Conservation (phyloP, 805 yeast genomes). For the Candida andamanensis region DNA sequence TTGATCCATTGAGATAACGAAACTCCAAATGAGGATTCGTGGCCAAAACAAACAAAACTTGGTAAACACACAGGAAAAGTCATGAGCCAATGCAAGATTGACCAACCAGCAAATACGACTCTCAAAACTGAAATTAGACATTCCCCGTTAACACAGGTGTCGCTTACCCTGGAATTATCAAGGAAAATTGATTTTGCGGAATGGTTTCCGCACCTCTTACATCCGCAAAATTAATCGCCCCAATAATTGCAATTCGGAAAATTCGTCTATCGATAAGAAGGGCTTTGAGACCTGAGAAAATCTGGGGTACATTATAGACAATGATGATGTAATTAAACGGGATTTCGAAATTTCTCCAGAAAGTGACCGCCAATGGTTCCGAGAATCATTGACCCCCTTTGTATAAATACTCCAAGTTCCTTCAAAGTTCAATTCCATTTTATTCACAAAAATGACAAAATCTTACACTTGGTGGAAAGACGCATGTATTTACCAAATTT, state of each 20-base stretch:
- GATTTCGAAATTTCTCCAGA: not conserved
- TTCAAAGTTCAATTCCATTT: not conserved
- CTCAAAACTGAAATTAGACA: no score
- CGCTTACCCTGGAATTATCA: not conserved
- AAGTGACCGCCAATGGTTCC: not conserved
- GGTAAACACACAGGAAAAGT: no score
- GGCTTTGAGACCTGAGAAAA: not conserved
- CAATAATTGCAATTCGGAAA: constrained; percentile 6
- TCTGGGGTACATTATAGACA: not conserved
- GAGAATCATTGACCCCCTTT: not conserved
- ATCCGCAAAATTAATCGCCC: constrained; percentile 7
- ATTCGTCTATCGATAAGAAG: not conserved
- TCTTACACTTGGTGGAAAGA: constrained; percentile 50
- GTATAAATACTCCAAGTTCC: not conserved
- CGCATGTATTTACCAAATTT: constrained; percentile 51
- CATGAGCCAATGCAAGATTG: no score
- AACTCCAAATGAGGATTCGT: no score
- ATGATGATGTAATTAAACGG: no score
- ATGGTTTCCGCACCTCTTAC: no score
- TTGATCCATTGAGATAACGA: no score
- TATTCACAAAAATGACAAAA: constrained; percentile 6
- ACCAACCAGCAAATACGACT: no score
- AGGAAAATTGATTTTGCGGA: constrained; percentile 5
- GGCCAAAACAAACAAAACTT: no score
- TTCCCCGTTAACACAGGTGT: not conserved